Percentiles rank a stretch among this genome's conserved stretches.
phyloP scores from a whole-genome alignment of 1,139 yeast species.

The Hyphopichia burtonii region DNA sequence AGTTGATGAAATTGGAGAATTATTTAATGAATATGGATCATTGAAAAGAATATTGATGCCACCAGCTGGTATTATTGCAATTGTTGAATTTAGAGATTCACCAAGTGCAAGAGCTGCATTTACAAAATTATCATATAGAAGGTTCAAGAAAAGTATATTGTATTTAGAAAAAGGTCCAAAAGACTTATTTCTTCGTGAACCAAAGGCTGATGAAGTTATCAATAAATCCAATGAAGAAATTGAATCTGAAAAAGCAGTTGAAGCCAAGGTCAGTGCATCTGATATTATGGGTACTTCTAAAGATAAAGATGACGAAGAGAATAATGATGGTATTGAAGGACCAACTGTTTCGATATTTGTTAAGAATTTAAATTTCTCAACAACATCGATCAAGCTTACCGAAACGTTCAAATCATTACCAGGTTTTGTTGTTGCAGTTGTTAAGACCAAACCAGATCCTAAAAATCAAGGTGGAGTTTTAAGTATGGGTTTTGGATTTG shows the following conservation, averaged over 20 bases:
- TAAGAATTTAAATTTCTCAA: constrained; percentile 86
- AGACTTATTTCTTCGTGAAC: constrained; percentile 67
- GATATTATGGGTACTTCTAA: constrained; percentile 21
- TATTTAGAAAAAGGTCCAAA: constrained; percentile 94
- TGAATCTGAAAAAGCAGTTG: constrained; percentile 27
- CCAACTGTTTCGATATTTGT: constrained; percentile 86
- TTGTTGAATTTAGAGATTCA: constrained; percentile 83
- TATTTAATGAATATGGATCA: constrained; percentile 79
- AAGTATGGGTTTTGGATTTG: constrained; percentile 97
- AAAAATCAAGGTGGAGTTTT: constrained; percentile 60
- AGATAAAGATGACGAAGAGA: constrained; percentile 19
- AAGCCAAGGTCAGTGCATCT: constrained; percentile 28
- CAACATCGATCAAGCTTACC: constrained; percentile 59
- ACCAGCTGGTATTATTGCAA: constrained; percentile 94
- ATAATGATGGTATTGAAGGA: constrained; percentile 48
- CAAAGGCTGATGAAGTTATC: constrained; percentile 37
- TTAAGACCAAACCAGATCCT: constrained; percentile 87
- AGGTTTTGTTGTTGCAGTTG: constrained; percentile 81
- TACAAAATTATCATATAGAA: constrained; percentile 78
- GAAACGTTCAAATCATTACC: constrained; percentile 65
- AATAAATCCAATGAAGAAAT: constrained; percentile 14
- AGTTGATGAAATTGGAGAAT: constrained; percentile 72
- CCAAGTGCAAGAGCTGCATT: constrained; percentile 91
- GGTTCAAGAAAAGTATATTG: constrained; percentile 81
- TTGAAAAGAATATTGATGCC: constrained; percentile 85